Evolutionary conservation across 371 early-diverging fungal genomes (phyloP).

Genomic region (Dichotomocladium elegans): DNA sequence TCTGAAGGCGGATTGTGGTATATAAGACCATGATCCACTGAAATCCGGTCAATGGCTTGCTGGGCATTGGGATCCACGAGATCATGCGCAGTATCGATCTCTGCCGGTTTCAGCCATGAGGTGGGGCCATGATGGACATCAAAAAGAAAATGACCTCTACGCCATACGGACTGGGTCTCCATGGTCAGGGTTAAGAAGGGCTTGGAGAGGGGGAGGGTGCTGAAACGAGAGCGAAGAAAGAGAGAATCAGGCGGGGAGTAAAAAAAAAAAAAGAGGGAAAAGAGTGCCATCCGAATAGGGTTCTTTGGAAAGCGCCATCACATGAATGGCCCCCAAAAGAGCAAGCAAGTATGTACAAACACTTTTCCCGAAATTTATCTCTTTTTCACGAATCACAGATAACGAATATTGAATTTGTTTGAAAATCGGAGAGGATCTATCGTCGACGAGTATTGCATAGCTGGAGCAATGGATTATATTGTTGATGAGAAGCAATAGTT

Average conservation of each 20-base stretch:
- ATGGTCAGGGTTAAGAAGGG: neutral
- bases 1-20: neutral
- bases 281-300: too few species aligned
- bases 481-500: constrained; percentile 14
- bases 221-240: neutral
- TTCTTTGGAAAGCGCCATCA: too few species aligned
- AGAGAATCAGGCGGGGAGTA: neutral
- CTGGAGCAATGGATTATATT: constrained; percentile 9
- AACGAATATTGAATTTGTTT: constrained; percentile 11
- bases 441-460: constrained; percentile 4
- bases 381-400: constrained; percentile 3
- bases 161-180: constrained; percentile 5
- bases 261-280: neutral
- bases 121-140: constrained; percentile 1
- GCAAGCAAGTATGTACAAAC: too few species aligned
- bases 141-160: constrained; percentile 2
- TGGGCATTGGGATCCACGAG: too few species aligned
- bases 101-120: neutral
- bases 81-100: too few species aligned
- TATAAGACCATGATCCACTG: constrained; percentile 5
- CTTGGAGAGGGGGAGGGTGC: too few species aligned
- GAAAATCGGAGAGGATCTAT: constrained; percentile 7
- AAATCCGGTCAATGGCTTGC: too few species aligned
- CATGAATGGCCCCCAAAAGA: too few species aligned
- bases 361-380: too few species aligned